Percentiles rank a stretch among this genome's conserved stretches.
Evolutionary conservation across 257 asterid species (phyloP).

Genomic region (Nicotiana noctiflora): DNA sequence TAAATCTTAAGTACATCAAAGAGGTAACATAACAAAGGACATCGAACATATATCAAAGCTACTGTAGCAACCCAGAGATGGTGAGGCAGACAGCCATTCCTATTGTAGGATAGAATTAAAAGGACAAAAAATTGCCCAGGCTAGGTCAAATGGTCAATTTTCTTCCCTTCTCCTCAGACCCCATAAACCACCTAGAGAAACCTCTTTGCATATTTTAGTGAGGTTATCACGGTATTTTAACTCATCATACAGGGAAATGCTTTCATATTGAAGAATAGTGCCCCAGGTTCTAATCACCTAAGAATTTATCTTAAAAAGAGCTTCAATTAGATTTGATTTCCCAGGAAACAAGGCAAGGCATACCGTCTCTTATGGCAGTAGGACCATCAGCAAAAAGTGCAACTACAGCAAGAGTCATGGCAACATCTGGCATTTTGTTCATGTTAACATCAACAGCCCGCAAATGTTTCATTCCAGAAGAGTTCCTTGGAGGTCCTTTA

Average conservation of each 20-base stretch:
- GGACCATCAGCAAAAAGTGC: slow-evolving; percentile 97
- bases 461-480: slow-evolving; percentile 63
- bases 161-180: background rate
- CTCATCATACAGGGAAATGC: background rate
- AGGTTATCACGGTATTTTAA: background rate
- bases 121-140: background rate
- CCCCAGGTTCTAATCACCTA: background rate
- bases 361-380: slow-evolving; percentile 93
- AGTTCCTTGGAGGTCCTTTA: slow-evolving; percentile 64
- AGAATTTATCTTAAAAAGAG: slow-evolving; percentile 2
- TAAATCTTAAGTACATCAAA: background rate
- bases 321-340: background rate
- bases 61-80: background rate
- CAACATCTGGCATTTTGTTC: slow-evolving; percentile 99
- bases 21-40: background rate
- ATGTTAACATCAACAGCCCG: slow-evolving; percentile 78
- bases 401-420: slow-evolving; percentile 97
- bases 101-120: background rate
- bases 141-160: background rate
- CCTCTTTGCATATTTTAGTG: background rate
- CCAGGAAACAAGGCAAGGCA: slow-evolving; percentile 2
- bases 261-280: background rate
- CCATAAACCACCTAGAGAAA: background rate
- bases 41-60: background rate
- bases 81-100: background rate